Evolutionary conservation across 192 early-diverging fungal species (phyloP).

Genomic region (Kappamyces sp.): DNA sequence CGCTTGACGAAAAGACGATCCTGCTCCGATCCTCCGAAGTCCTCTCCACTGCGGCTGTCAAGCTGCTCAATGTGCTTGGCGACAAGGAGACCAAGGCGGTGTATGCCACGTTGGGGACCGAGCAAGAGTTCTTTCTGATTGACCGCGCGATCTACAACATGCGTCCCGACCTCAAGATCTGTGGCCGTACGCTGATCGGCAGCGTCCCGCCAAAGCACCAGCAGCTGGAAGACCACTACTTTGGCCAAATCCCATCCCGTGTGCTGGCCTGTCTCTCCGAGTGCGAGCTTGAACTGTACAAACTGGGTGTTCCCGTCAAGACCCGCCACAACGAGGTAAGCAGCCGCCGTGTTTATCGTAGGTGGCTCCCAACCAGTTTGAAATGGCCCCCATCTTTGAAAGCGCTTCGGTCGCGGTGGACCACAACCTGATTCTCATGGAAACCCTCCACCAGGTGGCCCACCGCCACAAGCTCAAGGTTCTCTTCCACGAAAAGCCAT

Average conservation of each 20-base stretch:
- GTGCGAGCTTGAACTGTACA: slow-evolving; percentile 87
- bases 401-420: slow-evolving; percentile 92
- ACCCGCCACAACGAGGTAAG: slow-evolving; percentile 90
- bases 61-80: slow-evolving; percentile 76
- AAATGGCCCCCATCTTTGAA: slow-evolving; percentile 98
- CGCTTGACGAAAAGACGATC: slow-evolving; percentile 97
- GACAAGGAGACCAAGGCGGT: slow-evolving; percentile 74
- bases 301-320: slow-evolving; percentile 96
- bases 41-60: slow-evolving; percentile 72
- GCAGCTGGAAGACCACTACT: slow-evolving; percentile 99
- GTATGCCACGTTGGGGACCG: slow-evolving; percentile 89
- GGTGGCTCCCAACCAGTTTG: slow-evolving; percentile 96
- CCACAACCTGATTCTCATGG: slow-evolving; percentile 98
- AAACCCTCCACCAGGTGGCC: slow-evolving; percentile 92
- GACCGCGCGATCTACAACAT: slow-evolving; percentile 91
- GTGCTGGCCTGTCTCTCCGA: slow-evolving; percentile 90
- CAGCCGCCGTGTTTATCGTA: slow-evolving; percentile 2
- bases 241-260: slow-evolving; percentile 91
- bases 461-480: slow-evolving; percentile 94
- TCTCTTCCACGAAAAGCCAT: slow-evolving; percentile 99
- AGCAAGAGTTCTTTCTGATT: slow-evolving; percentile 99
- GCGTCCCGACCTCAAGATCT: slow-evolving; percentile 94
- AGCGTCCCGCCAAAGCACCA: slow-evolving; percentile 94
- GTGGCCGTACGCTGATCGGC: slow-evolving; percentile 90
- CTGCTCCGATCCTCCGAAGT: slow-evolving; percentile 87